Base-by-base conservation (phyloP, 306 rosid species). In the Cicer bijugum region DNA sequence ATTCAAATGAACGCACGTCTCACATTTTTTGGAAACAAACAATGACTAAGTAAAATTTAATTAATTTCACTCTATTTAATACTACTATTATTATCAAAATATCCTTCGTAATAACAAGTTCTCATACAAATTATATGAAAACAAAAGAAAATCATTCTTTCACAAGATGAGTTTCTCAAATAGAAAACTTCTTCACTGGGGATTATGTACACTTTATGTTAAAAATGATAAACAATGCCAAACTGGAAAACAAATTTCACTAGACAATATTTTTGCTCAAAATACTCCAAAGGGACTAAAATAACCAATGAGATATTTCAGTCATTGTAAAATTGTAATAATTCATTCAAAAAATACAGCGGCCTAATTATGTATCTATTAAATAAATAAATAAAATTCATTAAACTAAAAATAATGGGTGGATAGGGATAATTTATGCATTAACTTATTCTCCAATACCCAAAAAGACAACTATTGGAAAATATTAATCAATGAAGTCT, bases 401-500 rank as follows among this genome's bases (percentile, higher is more conserved):
- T 28, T 28, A 28, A 28, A 28, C 35, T 28, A 28, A 28, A 28
- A 28, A 28, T 28, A 28, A 28, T 28, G 35, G 5, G 3, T n/a
- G 33, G 14, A 12, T 53, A 67, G 8, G 46, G 1, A 14, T 15
- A 62, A 62, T 12, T 62, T 19, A 47, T 12, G 51, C 7, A 65
- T 43, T 71, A 66, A 39, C 46, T 65, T 70, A 50, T 44, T 75
- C 65, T 75, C 69, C 47, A 79, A 51, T 28, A 65, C 62, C 9
- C 67, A 65, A 55, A 65, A 37, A 63, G 65, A 71, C 7, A 42
- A 67, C 64, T 52, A 56, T 53, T 17, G 62, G 43, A 75, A 74
- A 83, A 77, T 73, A 66, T 12, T 17, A 68, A 78, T 61, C 35
- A 60, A 55, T 50, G 46, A 37, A 76, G 74, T 75, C 66, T 43